Evolutionary conservation across 2,329 filamentous ascomycete species (phyloP), one percentile per base, ranked within the genome.

Genomic region (Rachicladosporium sp.): DNA sequence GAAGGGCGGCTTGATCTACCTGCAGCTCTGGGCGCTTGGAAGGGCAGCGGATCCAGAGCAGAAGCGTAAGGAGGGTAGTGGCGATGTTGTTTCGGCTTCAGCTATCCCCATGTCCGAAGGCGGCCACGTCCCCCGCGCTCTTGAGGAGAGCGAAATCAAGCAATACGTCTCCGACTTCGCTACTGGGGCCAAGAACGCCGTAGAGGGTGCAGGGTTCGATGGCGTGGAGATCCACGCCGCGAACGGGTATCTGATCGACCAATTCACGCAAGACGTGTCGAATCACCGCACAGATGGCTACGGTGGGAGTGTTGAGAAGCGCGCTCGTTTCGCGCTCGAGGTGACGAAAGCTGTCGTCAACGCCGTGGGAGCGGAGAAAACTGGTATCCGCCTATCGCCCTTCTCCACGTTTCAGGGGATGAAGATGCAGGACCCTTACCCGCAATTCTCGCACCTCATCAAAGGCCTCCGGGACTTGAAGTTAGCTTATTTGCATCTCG

Each of bases 381-480:
- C 69, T 2, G 73, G 67, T 1, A 69, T 81, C 23, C 69, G 78
- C 2, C 56, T 83, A 3, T 73, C 66, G 2, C 79, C 78, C 0
- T 81, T 70, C 61, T 72, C 68, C 36, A 58, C 59, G 0, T 82
- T 76, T 59, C 74, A 82, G 43, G 69, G 68, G 27, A 78, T 82
- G 77, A 60, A 62, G 27, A 52, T 50, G 48, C 47, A 56, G 0
- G 67, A 83, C 33, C 77, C 78, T 0, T 51, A 74, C 6, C 73
- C 77, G 0, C 77, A 83, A 44, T 84, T 82, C 51, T 62, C 61
- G 0, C 64, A 82, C 49, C 52, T 81, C 6, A 64, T 76, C 32
- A 49, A 59, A 27, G 65, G 69, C 32, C 59, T 76, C 8, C 69
- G 66, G 38, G 56, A 62, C 19, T 54, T 78, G 1, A 64, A 69